Percentiles rank a stretch among this genome's conserved stretches.
These are phyloP conservation scores for Phytopythium chamaehyphon DNA, from an alignment of 352 stramenopile genomes.

Conservation along the genomic window DNA sequence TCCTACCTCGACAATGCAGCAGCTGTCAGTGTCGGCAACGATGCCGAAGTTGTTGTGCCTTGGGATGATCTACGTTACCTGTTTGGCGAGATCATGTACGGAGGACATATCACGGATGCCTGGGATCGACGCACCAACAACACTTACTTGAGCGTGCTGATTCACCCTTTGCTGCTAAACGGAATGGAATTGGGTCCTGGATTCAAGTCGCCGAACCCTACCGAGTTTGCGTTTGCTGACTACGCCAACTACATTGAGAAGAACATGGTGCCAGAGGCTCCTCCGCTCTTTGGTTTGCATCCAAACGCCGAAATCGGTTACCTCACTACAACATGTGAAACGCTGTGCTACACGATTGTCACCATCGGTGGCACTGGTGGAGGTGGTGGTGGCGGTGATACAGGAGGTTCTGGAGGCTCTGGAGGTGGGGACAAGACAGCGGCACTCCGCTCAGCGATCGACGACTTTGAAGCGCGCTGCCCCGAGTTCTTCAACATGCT, in stretches of 20 bases:
- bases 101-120: constrained; percentile 94
- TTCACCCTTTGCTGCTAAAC: constrained; percentile 82
- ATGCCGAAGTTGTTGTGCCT: constrained; percentile 47
- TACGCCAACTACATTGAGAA: constrained; percentile 93
- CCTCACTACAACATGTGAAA: constrained; percentile 90
- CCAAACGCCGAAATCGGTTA: constrained; percentile 96
- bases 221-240: constrained; percentile 76
- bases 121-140: constrained; percentile 96
- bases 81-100: constrained; percentile 97
- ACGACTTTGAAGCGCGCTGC: constrained; percentile 87
- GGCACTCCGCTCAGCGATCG: constrained; percentile 82
- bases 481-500: constrained; percentile 93
- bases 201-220: constrained; percentile 91
- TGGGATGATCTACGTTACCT: constrained; percentile 96
- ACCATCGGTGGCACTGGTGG: constrained; percentile 79
- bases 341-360: constrained; percentile 93
- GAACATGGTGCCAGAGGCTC: constrained; percentile 90
- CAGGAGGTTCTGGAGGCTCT: constrained; percentile 19
- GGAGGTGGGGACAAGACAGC: constrained; percentile 72
- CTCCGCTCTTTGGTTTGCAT: constrained; percentile 92
- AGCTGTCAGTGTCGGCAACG: background rate
- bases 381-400: constrained; percentile 24
- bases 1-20: constrained; percentile 93
- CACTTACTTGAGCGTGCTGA: constrained; percentile 90
- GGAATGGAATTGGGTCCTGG: constrained; percentile 92